Conservation (phyloP, 148 eudicot species). For the Camellia lanceoleosa region DNA sequence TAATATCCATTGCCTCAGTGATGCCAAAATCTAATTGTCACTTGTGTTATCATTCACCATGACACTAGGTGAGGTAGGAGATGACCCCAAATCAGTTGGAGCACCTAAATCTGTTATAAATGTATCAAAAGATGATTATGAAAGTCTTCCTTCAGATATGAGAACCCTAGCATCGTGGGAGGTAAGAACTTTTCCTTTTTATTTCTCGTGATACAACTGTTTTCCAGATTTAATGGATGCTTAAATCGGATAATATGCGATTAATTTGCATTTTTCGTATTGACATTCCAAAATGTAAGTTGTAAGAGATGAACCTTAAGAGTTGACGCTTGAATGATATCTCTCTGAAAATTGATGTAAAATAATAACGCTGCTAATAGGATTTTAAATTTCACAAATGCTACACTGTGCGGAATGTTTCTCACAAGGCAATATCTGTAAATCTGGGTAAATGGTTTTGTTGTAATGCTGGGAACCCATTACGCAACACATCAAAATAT, state of each 20-base stretch:
- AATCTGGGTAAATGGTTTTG: not conserved
- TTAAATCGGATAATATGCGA: not conserved
- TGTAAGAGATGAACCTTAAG: not conserved
- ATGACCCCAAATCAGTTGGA: constrained; percentile 32
- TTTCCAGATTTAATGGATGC: not conserved
- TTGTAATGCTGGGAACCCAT: not conserved
- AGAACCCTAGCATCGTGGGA: constrained; percentile 77
- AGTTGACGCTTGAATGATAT: not conserved
- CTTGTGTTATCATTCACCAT: constrained; percentile 7
- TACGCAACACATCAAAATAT: not conserved
- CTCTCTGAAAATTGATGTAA: not conserved
- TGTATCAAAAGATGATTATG: constrained; percentile 66
- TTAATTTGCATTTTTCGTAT: not conserved
- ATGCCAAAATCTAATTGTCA: constrained; percentile 1
- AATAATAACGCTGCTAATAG: not conserved
- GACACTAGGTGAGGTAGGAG: constrained; percentile 33
- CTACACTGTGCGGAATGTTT: not conserved
- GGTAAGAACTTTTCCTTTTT: constrained; percentile 39
- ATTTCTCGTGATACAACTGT: not conserved
- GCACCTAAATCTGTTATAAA: constrained; percentile 34
- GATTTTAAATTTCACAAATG: not conserved
- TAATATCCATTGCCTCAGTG: not conserved
- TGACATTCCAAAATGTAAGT: not conserved
- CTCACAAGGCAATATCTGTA: not conserved
- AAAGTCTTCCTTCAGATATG: constrained; percentile 79